Conservation (phyloP, 805 yeast species). For the Sugiyamaella mastotermitis region DNA sequence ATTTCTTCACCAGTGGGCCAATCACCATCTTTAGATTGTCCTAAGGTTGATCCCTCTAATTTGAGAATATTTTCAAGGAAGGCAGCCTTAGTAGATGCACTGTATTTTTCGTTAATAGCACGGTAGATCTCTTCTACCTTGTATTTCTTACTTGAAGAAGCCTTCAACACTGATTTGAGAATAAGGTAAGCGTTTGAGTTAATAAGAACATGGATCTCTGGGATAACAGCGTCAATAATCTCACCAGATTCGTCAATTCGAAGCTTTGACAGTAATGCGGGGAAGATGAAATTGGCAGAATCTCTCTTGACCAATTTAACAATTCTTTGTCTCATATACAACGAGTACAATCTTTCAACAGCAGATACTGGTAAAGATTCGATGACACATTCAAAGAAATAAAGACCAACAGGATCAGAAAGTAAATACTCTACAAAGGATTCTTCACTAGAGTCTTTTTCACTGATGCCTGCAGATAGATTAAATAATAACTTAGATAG, state of each 20-base stretch:
- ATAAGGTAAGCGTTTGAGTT: slow-evolving; percentile 15
- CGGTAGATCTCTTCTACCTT: slow-evolving; percentile 13
- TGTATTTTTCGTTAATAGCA: slow-evolving; percentile 23
- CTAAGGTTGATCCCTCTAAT: slow-evolving; percentile 65
- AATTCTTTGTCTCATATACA: slow-evolving; percentile 70
- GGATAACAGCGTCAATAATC: slow-evolving; percentile 20
- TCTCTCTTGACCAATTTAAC: slow-evolving; percentile 71
- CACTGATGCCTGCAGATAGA: slow-evolving; percentile 36
- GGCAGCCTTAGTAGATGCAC: slow-evolving; percentile 25
- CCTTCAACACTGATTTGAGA: slow-evolving; percentile 17
- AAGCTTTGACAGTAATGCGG: slow-evolving; percentile 58
- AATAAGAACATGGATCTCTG: slow-evolving; percentile 21
- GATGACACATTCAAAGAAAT: slow-evolving; percentile 72
- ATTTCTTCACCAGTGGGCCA: slow-evolving; percentile 93
- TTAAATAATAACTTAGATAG: slow-evolving; percentile 50
- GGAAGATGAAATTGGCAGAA: slow-evolving; percentile 77
- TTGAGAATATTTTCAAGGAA: slow-evolving; percentile 64
- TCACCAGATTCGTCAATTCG: slow-evolving; percentile 54
- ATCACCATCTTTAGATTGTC: slow-evolving; percentile 67
- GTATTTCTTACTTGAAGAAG: slow-evolving; percentile 12
- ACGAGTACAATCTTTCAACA: slow-evolving; percentile 60
- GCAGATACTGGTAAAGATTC: slow-evolving; percentile 60
- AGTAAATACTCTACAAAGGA: slow-evolving; percentile 78
- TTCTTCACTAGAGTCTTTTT: slow-evolving; percentile 37
- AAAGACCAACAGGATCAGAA: slow-evolving; percentile 89